A percentile compares a stretch with the other conserved stretches of the same genome.
Conservation (phyloP, 2,329 filamentous ascomycete genomes). For the Blastomyces silverae region DNA sequence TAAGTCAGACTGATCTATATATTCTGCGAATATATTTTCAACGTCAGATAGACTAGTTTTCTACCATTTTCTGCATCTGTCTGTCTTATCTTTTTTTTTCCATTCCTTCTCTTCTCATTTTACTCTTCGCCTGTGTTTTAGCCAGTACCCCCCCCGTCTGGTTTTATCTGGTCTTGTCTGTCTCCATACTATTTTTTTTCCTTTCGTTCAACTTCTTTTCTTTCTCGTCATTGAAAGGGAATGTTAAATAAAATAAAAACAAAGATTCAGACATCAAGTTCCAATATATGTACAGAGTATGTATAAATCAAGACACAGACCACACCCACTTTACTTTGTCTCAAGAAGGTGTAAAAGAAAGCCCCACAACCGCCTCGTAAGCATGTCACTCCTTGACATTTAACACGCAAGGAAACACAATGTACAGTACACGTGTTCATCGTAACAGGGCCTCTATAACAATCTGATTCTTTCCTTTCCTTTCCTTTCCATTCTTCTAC, state of each 20-base stretch:
- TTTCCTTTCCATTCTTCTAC: no score
- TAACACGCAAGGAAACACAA: no score
- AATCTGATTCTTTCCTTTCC: no score
- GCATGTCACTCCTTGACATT: no score
- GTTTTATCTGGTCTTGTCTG: not conserved
- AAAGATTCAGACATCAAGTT: not conserved
- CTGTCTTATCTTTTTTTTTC: not conserved
- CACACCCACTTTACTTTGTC: not conserved
- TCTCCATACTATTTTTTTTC: not conserved
- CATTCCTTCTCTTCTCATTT: not conserved
- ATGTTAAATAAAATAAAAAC: not conserved
- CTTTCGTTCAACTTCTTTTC: not conserved
- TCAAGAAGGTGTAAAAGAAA: not conserved
- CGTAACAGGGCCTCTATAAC: no score
- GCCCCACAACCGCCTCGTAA: no score
- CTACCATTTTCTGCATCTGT: not conserved
- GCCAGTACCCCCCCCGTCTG: not conserved
- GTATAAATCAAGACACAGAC: not conserved
- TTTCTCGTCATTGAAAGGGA: not conserved
- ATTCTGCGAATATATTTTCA: constrained; percentile 6
- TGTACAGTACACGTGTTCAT: no score
- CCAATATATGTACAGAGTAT: not conserved
- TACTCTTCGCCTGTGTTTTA: not conserved
- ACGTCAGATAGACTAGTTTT: not conserved
- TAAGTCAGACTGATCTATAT: not conserved